Evolutionary conservation across 2,329 filamentous ascomycete genomes (phyloP), one percentile per base, ranked within the genome.

Genomic region (Alternaria infectoria): DNA sequence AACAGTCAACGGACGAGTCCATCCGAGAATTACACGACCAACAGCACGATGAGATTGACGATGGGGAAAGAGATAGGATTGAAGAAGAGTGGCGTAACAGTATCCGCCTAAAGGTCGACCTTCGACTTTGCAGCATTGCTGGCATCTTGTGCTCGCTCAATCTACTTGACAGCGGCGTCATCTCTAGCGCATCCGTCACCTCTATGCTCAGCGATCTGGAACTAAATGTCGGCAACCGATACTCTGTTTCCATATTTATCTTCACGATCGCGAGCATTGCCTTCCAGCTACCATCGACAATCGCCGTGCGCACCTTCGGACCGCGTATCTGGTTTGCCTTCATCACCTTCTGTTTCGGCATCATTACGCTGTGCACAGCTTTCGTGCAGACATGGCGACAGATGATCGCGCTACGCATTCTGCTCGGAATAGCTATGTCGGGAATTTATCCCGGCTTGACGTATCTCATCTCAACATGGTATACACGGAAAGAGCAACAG

Each of bases 191-290:
- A 0, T 88, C 89, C 1, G 90, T 92, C 10, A 92, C 90, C 0
- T 88, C 85, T 25, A 90, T 92, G 87, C 83, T 89, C 50, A 73
- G 80, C 11, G 90, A 92, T 71, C 82, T 92, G 45, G 84, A 85
- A 15, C 81, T 92, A 12, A 84, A 87, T 10, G 74, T 81, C 45
- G 89, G 89, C 21, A 87, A 89, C 66, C 84, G 89, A 43, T 92
- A 90, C 69, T 90, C 88, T 2, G 86, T 92, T 5, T 86, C 88
- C 21, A 92, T 93, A 61, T 90, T 92, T 80, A 90, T 92, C 74
- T 91, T 92, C 78, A 91, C 90, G 10, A 85, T 92, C 59, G 84
- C 89, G 6, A 88, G 86, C 70, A 89, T 92, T 44, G 84, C 85
- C 10, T 91, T 90, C 71, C 90, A 92, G 74, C 80, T 92, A 8